Base-by-base conservation (phyloP, 2,329 filamentous ascomycete species). In the Drechslera avenae region DNA sequence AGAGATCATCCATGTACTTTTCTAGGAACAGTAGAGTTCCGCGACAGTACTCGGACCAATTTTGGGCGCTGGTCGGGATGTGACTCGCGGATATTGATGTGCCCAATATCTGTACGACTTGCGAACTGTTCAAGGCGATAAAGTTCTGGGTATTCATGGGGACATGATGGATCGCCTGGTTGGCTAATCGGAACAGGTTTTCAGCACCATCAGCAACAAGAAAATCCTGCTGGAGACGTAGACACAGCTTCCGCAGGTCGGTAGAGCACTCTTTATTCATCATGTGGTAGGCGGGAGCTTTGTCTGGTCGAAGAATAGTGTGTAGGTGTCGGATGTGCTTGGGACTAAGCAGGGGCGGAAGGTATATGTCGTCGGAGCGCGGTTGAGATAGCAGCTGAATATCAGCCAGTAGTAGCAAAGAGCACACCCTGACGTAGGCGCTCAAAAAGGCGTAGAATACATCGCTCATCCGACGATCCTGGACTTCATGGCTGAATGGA, bases 241-340 rank as follows among this genome's bases (percentile, higher is more conserved):
- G 39, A 13, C 40, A 49, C 50, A 73, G 56, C 14, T 55, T 57
- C 9, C 46, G 52, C 13, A 56, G 41, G 34, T 72, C 62, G 4
- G 50, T 43, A 17, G 43, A 51, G 44, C 71, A 65, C 16, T 72
- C 66, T 48, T 67, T 71, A 34, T 50, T 55, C 13, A 73, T 42
- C 16, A 71, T 19, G 13, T 63, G 55, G 23, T 70, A 72, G 2
- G 66, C 30, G 9, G 59, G 55, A 1, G 49, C 39, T 26, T 62
- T 66, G 10, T 69, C 68, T 5, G 39, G 30, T 26, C 66, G 64
- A 32, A 72, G 39, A 5, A 73, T 58, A 9, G 52, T 49, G 36
- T 49, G 37, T 9, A 71, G 33, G 12, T 64, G 54, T 12, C 63
- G 62, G 13, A 73, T 28, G 50, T 73, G 70, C 48, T 63, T 71